Evolutionary conservation across 2,329 filamentous ascomycete genomes (phyloP).

Genomic region (Aureobasidium pullulans): DNA sequence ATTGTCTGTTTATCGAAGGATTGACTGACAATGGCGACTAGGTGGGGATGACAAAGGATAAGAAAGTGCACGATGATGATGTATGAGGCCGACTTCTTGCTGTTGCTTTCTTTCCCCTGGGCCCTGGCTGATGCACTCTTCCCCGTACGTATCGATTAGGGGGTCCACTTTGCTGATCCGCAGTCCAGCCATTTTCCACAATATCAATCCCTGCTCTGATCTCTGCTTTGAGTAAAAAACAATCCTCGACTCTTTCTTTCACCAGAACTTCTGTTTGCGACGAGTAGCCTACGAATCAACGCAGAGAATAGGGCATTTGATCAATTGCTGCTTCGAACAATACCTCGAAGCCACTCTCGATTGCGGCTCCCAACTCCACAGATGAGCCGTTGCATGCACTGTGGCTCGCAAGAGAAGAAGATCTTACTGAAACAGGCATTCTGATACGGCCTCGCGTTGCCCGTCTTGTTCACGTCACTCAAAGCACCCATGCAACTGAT

Average conservation of each 20-base stretch:
- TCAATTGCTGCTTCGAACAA: background rate
- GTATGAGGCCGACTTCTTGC: background rate
- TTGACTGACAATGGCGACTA: background rate
- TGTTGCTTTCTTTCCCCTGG: conserved; percentile 4
- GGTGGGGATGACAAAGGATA: background rate
- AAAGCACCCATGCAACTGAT: background rate
- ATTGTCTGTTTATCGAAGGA: conserved; percentile 3
- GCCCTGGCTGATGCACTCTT: conserved; percentile 3
- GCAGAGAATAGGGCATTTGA: no score
- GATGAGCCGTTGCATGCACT: background rate
- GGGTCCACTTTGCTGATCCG: background rate
- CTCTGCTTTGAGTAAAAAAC: background rate
- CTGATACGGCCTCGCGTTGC: background rate
- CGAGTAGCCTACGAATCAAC: background rate
- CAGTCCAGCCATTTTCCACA: background rate
- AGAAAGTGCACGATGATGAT: background rate
- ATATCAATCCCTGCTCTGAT: background rate
- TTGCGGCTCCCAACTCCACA: conserved; percentile 1
- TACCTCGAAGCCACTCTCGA: background rate
- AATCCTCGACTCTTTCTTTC: background rate
- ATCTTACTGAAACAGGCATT: conserved; percentile 1
- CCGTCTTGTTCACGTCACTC: background rate
- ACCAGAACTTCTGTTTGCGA: background rate
- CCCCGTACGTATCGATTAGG: background rate
- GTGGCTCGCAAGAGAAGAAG: background rate